Base-by-base conservation (phyloP, 78 protist species). In the Dictyostelium brefeldianum region DNA sequence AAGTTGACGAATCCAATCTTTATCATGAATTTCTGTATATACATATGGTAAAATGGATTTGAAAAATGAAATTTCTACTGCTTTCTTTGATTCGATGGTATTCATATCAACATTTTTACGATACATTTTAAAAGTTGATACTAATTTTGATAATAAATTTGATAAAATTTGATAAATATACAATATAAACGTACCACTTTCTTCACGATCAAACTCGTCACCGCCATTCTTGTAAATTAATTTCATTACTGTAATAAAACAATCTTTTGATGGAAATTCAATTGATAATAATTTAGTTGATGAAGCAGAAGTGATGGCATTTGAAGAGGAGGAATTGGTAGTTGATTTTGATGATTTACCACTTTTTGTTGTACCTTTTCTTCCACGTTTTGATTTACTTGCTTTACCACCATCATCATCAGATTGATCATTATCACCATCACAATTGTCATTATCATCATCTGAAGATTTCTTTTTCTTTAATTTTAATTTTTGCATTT, bases 191-290 rank as follows among this genome's bases (percentile, higher is more conserved):
- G 25, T 4, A 15, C 17, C 15, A 67, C 14, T 41, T 31, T 67
- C 43, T 15, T 67, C 29, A 29, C 75, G 25, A 67, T 67, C 29
- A 12, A 67, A 67, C 15, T 1, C 10, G 0, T 51, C 1, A 29
- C 31, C 47, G 1, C 18, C 17, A 27, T 36, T 29, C 8, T 9
- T 17, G 15, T 31, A 31, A 31, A 67, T 29, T 0, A 31, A 5
- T 67, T 31, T 27, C 31, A 67, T 29, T 27, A 67, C 1, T 15
- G 20, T 67, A 27, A 14, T 20, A 31, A 36, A 27, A 67, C 75
- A 67, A 29, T 67, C 29, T 67, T 31, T 20, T 27, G 75, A 67
- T 31, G 75, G 75, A 31, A 67, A 67, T 67, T 67, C 50, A 67
- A 29, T 67, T 9, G 46, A 46, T 73, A 20, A 18, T 46, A 6